These are phyloP conservation scores for Aspergillus sclerotialis DNA, from an alignment of 2,329 filamentous ascomycete species.

Conservation along the genomic window DNA sequence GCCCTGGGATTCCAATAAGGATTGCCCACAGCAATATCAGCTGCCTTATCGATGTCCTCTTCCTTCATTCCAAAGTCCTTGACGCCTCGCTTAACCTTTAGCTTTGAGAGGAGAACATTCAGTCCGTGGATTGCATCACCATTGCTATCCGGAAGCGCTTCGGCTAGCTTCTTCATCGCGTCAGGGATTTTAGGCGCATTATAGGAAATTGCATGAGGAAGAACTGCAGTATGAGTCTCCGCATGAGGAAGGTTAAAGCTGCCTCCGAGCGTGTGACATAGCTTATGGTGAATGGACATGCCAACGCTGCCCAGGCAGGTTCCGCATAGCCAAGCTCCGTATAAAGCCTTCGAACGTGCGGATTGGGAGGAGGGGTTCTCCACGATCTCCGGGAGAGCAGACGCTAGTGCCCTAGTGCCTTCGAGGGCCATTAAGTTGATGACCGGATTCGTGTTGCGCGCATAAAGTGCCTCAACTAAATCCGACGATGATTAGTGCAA, in stretches of 20 bases:
- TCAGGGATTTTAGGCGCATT: constrained; percentile 51
- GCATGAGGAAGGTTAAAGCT: constrained; percentile 59
- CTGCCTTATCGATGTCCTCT: constrained; percentile 53
- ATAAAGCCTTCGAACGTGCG: constrained; percentile 49
- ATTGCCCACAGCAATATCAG: constrained; percentile 52
- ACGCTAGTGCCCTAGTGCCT: constrained; percentile 48
- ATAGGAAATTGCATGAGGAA: constrained; percentile 58
- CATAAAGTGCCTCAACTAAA: constrained; percentile 60
- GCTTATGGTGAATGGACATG: constrained; percentile 62
- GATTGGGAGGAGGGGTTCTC: constrained; percentile 36
- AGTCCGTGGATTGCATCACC: constrained; percentile 53
- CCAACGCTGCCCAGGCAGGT: constrained; percentile 52
- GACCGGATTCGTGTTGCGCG: constrained; percentile 55
- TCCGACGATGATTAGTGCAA: too few species aligned
- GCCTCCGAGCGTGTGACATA: constrained; percentile 59
- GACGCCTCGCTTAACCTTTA: constrained; percentile 48
- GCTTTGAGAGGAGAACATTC: constrained; percentile 48
- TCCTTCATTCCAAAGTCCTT: constrained; percentile 55
- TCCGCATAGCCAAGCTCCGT: constrained; percentile 60
- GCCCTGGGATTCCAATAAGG: constrained; percentile 54
- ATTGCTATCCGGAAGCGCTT: constrained; percentile 48
- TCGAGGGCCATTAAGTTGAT: constrained; percentile 53
- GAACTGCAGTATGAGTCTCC: constrained; percentile 57
- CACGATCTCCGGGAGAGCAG: constrained; percentile 48
- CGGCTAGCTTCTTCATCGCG: constrained; percentile 47